A percentile compares a stretch with the other conserved stretches of the same genome.
phyloP scores from a whole-genome alignment of 805 yeast species.

The Sugiyamaella qingdaonensis region DNA sequence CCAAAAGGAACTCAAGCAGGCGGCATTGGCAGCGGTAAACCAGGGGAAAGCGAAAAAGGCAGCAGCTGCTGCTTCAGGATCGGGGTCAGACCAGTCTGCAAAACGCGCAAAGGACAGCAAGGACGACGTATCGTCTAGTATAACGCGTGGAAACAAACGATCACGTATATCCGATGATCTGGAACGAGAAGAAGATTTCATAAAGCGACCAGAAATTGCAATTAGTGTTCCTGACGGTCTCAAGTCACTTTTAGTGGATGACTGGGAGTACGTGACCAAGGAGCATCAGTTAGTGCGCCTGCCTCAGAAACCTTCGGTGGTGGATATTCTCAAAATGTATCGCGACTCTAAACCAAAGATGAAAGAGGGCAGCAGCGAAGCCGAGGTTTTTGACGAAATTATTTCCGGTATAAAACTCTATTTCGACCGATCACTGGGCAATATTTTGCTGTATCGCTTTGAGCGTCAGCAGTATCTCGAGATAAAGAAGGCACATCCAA shows the following conservation, averaged over 20 bases:
- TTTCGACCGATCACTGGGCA: conserved; percentile 69
- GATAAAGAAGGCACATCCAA: conserved; percentile 37
- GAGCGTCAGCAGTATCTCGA: conserved; percentile 72
- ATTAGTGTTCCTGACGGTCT: conserved; percentile 60
- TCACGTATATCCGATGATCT: conserved; percentile 28
- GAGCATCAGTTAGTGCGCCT: conserved; percentile 64
- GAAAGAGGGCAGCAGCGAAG: conserved; percentile 34
- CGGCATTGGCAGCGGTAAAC: conserved; percentile 37
- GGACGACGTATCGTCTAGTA: not conserved
- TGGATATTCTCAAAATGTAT: conserved; percentile 53
- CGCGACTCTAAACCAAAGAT: conserved; percentile 28
- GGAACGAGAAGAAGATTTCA: conserved; percentile 35
- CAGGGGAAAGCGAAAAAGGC: conserved; percentile 17
- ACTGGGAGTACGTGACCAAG: conserved; percentile 89
- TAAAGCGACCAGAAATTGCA: conserved; percentile 45
- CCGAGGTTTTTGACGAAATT: conserved; percentile 62
- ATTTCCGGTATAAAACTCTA: conserved; percentile 63
- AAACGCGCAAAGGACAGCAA: not conserved
- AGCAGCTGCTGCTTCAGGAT: conserved; percentile 6
- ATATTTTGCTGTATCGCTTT: conserved; percentile 64
- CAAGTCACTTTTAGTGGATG: conserved; percentile 74
- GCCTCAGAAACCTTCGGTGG: conserved; percentile 56
- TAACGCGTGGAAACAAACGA: conserved; percentile 18
- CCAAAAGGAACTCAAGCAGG: conserved; percentile 56
- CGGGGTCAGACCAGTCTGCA: not conserved